Evolutionary conservation across 2,329 filamentous ascomycete genomes (phyloP), one percentile per base, ranked within the genome.

Genomic region (Phialophora verrucosa): DNA sequence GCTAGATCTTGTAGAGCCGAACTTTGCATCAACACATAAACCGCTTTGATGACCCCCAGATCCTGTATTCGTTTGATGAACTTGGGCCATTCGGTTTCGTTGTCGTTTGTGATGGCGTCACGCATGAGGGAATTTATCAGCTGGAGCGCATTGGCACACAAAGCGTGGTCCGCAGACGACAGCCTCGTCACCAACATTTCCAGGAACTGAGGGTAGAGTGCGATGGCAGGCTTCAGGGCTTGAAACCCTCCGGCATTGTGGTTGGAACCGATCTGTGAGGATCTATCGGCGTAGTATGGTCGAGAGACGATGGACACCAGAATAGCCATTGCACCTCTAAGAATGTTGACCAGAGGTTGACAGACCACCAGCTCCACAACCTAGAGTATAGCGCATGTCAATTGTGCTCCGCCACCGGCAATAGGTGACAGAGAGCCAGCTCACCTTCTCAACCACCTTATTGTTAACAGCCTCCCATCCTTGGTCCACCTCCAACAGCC

Each of bases 311-410:
- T 90, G 12, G 93, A 92, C 55, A 97, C 94, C 63, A 99, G 86
- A 68, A 99, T 96, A 55, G 93, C 94, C 91, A 99, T 97, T 75
- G 94, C 94, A 74, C 95, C 95, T 70, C 95, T 88, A 67, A 99
- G 87, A 75, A 98, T 97, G 77, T 99, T 99, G 79, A 99, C 95
- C 68, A 99, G 86, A 27, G 94, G 95, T 77, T 98, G 95, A 35
- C 89, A 94, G 73, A 98, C 94, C 69, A 98, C 92, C 59, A 99
- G 85, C 78, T 97, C 91, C 73, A 98, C 93, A 68, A 97, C 88
- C 83, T 89, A 73, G 55, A 68, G 42, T 17, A 56, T 31, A 17
- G 7, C 10, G 20, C 49, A 44, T 42, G 31, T 61, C 49, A 54
- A 31, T 44, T 31, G 31, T 20, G 49, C 49, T 14, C 49, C 7